These are phyloP conservation scores for Aspergillus aculeatus DNA, from an alignment of 2,329 filamentous ascomycete genomes.

Conservation along the genomic window DNA sequence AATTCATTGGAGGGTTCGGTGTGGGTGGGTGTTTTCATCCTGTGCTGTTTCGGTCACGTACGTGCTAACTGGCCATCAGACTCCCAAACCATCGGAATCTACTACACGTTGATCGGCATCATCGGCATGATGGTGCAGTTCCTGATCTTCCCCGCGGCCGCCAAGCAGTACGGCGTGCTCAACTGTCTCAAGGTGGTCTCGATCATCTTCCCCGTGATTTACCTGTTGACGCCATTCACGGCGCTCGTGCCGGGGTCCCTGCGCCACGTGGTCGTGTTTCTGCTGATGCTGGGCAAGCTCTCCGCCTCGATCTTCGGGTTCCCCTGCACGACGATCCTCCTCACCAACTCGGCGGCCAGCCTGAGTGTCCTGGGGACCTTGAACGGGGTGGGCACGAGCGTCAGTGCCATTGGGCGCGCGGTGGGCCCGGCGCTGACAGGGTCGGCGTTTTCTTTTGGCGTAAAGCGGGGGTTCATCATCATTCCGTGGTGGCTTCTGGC, in stretches of 20 bases:
- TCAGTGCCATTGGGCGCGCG: constrained; percentile 77
- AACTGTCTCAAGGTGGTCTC: constrained; percentile 69
- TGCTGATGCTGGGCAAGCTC: constrained; percentile 71
- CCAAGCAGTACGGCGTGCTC: constrained; percentile 70
- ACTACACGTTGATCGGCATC: constrained; percentile 82
- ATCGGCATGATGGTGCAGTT: constrained; percentile 82
- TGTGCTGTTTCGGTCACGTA: neutral
- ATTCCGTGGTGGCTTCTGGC: constrained; percentile 80
- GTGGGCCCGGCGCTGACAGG: constrained; percentile 74
- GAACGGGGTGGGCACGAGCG: constrained; percentile 84
- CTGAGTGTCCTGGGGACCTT: constrained; percentile 78
- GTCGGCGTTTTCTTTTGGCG: constrained; percentile 70
- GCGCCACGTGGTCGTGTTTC: constrained; percentile 62
- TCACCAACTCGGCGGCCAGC: constrained; percentile 81
- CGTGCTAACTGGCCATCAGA: constrained; percentile 38
- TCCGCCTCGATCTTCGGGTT: constrained; percentile 79
- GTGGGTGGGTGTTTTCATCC: constrained; percentile 40
- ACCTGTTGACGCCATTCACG: constrained; percentile 78
- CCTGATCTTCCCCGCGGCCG: constrained; percentile 74
- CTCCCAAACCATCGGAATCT: constrained; percentile 73
- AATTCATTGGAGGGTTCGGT: constrained; percentile 81
- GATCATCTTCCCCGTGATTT: constrained; percentile 69
- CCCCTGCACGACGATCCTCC: constrained; percentile 82
- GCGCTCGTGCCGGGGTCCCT: constrained; percentile 56
- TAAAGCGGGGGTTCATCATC: constrained; percentile 72